A percentile compares a stretch with the other conserved stretches of the same genome.
phyloP scores from a whole-genome alignment of 495 filamentous ascomycete species.

The Trichoderma reesei region DNA sequence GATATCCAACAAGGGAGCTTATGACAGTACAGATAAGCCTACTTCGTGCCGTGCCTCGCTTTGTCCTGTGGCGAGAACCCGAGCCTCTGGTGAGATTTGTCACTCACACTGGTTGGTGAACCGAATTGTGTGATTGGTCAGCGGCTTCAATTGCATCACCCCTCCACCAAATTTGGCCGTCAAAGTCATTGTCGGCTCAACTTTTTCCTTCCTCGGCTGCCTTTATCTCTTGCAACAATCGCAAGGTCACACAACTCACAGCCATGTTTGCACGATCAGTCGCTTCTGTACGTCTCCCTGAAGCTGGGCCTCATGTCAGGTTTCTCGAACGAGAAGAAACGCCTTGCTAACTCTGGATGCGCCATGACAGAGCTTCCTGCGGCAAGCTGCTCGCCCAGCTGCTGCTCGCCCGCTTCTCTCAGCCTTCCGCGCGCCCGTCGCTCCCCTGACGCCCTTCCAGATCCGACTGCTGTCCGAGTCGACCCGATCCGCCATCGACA shows the following conservation, averaged over 20 bases:
- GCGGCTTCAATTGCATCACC: background rate
- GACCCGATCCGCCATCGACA: slow-evolving; percentile 71
- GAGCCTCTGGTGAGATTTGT: background rate
- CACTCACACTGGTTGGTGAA: background rate
- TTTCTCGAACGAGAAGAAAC: background rate
- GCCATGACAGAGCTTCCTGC: slow-evolving; percentile 18
- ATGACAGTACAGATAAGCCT: too few species aligned
- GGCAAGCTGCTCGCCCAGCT: slow-evolving; percentile 29
- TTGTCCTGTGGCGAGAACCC: background rate
- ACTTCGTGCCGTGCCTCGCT: background rate
- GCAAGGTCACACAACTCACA: background rate
- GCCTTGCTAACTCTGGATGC: background rate
- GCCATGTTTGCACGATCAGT: slow-evolving; percentile 7
- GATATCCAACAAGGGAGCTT: too few species aligned
- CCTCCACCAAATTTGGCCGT: background rate
- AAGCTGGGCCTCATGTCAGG: background rate
- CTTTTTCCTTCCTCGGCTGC: background rate
- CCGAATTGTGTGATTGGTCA: background rate
- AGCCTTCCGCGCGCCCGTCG: slow-evolving; percentile 8
- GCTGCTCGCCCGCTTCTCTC: slow-evolving; percentile 16
- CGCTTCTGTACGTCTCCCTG: background rate
- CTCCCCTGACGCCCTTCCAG: slow-evolving; percentile 27
- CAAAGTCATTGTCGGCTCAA: background rate
- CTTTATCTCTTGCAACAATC: background rate
- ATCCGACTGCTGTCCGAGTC: slow-evolving; percentile 65